Percentiles rank a stretch among this genome's conserved stretches.
Conservation (phyloP, 2,329 filamentous ascomycete species). For the Tympanopsis confertula region DNA sequence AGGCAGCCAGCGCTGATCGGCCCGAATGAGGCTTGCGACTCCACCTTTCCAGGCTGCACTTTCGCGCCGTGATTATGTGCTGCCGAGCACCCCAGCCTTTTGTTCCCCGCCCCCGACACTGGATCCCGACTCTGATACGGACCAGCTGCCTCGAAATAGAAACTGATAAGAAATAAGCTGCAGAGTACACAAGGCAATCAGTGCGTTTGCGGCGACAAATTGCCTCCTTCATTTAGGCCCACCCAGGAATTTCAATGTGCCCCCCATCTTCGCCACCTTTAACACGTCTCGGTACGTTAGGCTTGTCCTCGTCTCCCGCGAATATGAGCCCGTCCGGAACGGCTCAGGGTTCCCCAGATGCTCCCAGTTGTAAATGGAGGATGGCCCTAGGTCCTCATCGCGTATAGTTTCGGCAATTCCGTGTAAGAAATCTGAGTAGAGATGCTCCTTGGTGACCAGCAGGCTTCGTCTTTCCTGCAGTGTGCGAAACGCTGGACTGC, state of each 20-base stretch:
- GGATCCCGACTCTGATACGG: too few relatives aligned
- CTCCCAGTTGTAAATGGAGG: slow-evolving; percentile 22
- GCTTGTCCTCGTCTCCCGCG: slow-evolving; percentile 30
- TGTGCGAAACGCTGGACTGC: slow-evolving; percentile 20
- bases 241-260: background rate
- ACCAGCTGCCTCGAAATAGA: too few relatives aligned
- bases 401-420: slow-evolving; percentile 34
- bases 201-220: too few relatives aligned
- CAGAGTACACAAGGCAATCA: too few relatives aligned
- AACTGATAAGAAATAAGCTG: too few relatives aligned
- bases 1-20: too few relatives aligned
- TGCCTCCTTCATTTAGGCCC: too few relatives aligned
- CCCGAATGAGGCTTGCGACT: too few relatives aligned
- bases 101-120: too few relatives aligned
- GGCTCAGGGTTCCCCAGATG: slow-evolving; percentile 21
- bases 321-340: slow-evolving; percentile 19
- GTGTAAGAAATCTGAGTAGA: slow-evolving; percentile 33
- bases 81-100: too few relatives aligned
- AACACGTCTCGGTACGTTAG: slow-evolving; percentile 26
- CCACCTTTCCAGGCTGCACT: too few relatives aligned
- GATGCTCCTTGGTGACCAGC: slow-evolving; percentile 30
- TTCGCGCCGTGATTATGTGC: too few relatives aligned
- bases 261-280: background rate
- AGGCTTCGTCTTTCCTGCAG: slow-evolving; percentile 29
- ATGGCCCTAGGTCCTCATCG: background rate